Conservation (phyloP, 345 rosid genomes). For the Lepidium aucheri region DNA sequence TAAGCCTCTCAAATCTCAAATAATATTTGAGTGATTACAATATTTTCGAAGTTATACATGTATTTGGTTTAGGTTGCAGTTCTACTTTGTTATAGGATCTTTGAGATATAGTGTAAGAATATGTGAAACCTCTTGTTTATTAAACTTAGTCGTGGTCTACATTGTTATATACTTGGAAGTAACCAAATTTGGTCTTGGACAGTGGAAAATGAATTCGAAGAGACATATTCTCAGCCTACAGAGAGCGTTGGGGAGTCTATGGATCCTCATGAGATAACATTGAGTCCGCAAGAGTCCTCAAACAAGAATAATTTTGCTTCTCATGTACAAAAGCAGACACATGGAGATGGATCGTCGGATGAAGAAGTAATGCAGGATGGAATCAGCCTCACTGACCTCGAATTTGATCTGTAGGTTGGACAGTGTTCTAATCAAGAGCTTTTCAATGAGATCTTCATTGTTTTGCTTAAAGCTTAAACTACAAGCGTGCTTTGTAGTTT, state of each 20-base stretch:
- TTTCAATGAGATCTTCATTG: neutral
- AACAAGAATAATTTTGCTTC: neutral
- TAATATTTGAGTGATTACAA: neutral
- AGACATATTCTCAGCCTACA: neutral
- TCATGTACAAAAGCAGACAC: neutral
- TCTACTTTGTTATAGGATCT: neutral
- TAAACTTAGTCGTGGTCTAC: neutral
- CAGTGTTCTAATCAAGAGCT: neutral
- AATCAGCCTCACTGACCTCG: constrained; percentile 6
- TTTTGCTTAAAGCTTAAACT: neutral
- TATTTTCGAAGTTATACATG: neutral
- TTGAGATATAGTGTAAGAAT: neutral
- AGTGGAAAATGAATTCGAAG: neutral
- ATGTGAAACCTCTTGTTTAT: neutral
- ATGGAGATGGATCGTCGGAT: neutral
- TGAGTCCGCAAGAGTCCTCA: constrained; percentile 17
- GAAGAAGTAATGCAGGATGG: neutral
- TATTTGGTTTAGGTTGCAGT: neutral
- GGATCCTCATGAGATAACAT: neutral
- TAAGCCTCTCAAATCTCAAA: constrained; percentile 1
- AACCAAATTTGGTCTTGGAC: constrained; percentile 3
- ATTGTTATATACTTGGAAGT: neutral
- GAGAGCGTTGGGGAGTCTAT: neutral
- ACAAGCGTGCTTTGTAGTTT: neutral
- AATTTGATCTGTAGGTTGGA: neutral